These are phyloP conservation scores for Pterocarpus macrocarpus DNA, from an alignment of 306 rosid genomes.

Conservation along the genomic window DNA sequence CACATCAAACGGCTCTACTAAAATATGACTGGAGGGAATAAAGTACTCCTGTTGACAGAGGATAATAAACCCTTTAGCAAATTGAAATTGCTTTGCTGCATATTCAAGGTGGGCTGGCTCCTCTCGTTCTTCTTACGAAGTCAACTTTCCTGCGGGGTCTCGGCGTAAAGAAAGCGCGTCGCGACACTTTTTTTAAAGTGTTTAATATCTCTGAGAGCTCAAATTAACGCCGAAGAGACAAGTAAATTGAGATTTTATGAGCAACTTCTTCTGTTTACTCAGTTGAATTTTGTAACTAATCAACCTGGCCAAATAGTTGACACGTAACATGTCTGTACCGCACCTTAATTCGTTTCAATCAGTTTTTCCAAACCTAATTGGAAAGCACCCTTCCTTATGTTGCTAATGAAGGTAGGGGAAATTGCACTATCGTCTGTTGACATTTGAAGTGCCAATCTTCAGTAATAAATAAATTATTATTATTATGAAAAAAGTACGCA, in stretches of 20 bases:
- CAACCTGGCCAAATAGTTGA: not conserved
- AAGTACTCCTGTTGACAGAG: not conserved
- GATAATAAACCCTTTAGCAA: not conserved
- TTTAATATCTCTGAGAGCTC: not conserved
- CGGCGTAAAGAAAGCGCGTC: slow-evolving; percentile 55
- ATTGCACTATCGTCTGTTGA: slow-evolving; percentile 17
- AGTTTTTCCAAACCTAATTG: slow-evolving; percentile 18
- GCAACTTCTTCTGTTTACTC: slow-evolving; percentile 10
- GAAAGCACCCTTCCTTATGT: not conserved
- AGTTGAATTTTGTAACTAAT: not conserved
- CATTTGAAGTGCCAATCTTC: slow-evolving; percentile 26
- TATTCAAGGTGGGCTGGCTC: slow-evolving; percentile 5
- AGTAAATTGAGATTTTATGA: slow-evolving; percentile 1
- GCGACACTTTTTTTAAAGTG: not conserved
- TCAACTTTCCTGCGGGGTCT: slow-evolving; percentile 53
- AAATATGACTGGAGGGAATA: slow-evolving; percentile 3
- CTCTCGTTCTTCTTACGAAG: slow-evolving; percentile 31
- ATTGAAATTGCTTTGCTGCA: not conserved
- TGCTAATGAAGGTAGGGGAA: slow-evolving; percentile 17
- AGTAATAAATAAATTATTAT: not conserved
- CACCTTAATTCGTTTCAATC: not conserved
- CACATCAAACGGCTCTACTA: not conserved
- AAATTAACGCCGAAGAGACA: not conserved
- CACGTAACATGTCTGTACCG: not conserved
- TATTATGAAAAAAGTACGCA: not conserved